Conservation (phyloP, 371 early-diverging fungal genomes). For the Mucor circinelloides region DNA sequence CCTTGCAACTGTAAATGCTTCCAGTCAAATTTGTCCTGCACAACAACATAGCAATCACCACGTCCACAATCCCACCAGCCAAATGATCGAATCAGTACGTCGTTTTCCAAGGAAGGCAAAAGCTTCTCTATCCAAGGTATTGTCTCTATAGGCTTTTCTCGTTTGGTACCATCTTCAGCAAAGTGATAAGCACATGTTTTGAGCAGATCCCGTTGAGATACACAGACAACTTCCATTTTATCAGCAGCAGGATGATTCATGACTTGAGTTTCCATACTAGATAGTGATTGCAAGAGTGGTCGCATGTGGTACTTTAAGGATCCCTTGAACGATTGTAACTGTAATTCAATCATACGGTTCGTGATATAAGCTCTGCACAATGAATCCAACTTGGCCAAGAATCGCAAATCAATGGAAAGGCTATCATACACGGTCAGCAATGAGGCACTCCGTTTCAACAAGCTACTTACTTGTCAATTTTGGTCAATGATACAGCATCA, state of each 20-base stretch:
- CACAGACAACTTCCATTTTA: conserved; percentile 50
- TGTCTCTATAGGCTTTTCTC: conserved; percentile 25
- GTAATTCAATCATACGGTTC: conserved; percentile 47
- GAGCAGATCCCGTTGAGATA: conserved; percentile 43
- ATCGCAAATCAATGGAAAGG: conserved; percentile 45
- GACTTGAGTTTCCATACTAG: conserved; percentile 34
- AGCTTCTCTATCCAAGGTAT: conserved; percentile 39
- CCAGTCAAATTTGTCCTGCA: conserved; percentile 45
- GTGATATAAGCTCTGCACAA: conserved; percentile 52
- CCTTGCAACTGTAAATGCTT: conserved; percentile 25
- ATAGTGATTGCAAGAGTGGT: conserved; percentile 41
- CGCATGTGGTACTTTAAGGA: conserved; percentile 30
- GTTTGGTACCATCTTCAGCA: conserved; percentile 7
- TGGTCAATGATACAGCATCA: not conserved
- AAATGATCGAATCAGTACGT: conserved; percentile 44
- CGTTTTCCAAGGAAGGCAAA: conserved; percentile 32
- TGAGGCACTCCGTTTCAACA: not conserved
- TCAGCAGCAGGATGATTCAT: conserved; percentile 47
- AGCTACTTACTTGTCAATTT: conserved; percentile 32
- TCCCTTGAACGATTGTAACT: conserved; percentile 34
- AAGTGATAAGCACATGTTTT: conserved; percentile 32
- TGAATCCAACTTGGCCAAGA: conserved; percentile 52
- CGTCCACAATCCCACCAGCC: conserved; percentile 53
- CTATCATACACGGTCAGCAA: conserved; percentile 10
- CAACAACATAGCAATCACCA: conserved; percentile 51